Evolutionary conservation across 83 land plant genomes (phyloP).

Genomic region (Picea engelmannii): DNA sequence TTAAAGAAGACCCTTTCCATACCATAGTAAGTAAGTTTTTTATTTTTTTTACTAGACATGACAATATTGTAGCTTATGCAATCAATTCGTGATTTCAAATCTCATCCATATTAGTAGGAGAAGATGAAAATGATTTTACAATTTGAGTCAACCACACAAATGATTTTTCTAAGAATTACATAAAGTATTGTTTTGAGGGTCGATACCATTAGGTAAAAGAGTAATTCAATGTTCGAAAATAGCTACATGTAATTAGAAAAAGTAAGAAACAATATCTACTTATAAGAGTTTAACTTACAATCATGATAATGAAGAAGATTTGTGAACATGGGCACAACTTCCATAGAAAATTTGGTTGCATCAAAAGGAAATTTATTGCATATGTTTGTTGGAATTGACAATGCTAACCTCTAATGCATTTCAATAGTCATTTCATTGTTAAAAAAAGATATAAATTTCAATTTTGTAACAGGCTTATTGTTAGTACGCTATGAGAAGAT

Average conservation of each 20-base stretch:
- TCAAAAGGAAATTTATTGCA: conserved; percentile 96
- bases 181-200: background rate
- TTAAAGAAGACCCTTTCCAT: no score
- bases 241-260: background rate
- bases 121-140: conserved; percentile 86
- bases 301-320: conserved; percentile 91
- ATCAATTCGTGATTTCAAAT: conserved; percentile 93
- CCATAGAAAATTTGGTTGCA: conserved; percentile 92
- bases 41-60: no score
- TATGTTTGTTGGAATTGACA: conserved; percentile 95
- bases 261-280: background rate
- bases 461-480: no score
- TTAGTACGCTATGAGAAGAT: no score
- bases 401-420: background rate
- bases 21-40: no score
- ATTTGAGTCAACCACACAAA: conserved; percentile 95
- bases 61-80: conserved; percentile 65
- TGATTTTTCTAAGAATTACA: conserved; percentile 96
- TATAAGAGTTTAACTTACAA: conserved; percentile 47
- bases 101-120: conserved; percentile 83
- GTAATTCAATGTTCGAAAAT: background rate
- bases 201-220: no score
- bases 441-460: no score
- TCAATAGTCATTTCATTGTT: background rate
- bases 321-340: conserved; percentile 90